Evolutionary conservation across 306 rosid species (phyloP), one percentile per base, ranked within the genome.

Genomic region (Acacia confusa): DNA sequence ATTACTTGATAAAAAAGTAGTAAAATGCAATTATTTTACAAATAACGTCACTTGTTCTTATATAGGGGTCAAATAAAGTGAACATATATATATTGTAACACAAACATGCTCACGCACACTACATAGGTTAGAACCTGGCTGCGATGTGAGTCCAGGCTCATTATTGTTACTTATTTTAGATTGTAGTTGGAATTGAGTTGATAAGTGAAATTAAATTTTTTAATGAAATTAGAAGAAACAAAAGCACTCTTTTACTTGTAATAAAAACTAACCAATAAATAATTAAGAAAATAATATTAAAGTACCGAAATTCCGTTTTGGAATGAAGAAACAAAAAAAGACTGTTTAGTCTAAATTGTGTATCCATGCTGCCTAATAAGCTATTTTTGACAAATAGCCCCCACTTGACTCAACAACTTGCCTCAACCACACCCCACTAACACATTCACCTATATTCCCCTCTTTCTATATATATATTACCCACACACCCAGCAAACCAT

Each of bases 341-440:
- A 66, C 16, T 7, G 45, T 67, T 36, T 20, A 67, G 47, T 36
- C n/a, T 16, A 16, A 16, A 32, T 19, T 17, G 2, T 17, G 25
- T 24, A 17, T 17, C 40, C 19, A 70, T 76, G 84, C 82, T 55
- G 72, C 86, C 83, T 79, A 79, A 84, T 71, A n/a, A 58, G 75
- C 78, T 66, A 76, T 80, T 86, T 80, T 78, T 67, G 87, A 41
- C 75, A 65, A 47, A 47, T 60, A 71, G 36, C 89, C 86, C 89
- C 89, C 84, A 86, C 89, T 86, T 86, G 88, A 81, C 75, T 34
- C 61, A 71, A 38, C 89, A 84, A 86, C 86, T 86, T 86, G 88
- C 78, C 79, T 41, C 80, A 50, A 76, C 72, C 85, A 50, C 77
- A 55, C 58, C 12, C 32, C 74, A 64, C 67, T 63, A 40, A 80